Evolutionary conservation across 2,329 filamentous ascomycete species (phyloP).

Genomic region (Colletotrichum chlorophyti): DNA sequence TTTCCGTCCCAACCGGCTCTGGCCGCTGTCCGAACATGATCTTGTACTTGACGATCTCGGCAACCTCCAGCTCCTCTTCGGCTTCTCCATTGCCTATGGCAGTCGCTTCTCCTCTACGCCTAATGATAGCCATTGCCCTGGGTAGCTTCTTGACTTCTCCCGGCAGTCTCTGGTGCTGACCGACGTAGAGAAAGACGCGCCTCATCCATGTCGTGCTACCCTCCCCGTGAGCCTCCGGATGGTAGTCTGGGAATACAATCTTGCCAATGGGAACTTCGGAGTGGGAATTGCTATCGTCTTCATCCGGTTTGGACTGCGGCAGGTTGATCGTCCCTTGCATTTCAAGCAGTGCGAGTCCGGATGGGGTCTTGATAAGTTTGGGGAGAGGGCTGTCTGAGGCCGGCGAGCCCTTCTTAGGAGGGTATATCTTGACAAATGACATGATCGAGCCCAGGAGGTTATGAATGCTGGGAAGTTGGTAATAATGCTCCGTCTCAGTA

Average conservation of each 20-base stretch:
- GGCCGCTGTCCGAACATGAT: slow-evolving; percentile 84
- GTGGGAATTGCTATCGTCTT: slow-evolving; percentile 33
- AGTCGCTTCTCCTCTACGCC: slow-evolving; percentile 53
- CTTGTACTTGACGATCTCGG: slow-evolving; percentile 88
- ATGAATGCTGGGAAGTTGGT: not conserved
- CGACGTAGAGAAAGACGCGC: slow-evolving; percentile 85
- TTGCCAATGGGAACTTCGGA: slow-evolving; percentile 67
- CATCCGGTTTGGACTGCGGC: slow-evolving; percentile 50
- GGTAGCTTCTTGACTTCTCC: slow-evolving; percentile 90
- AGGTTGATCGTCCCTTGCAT: slow-evolving; percentile 91
- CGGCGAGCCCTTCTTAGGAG: slow-evolving; percentile 34
- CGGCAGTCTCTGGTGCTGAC: slow-evolving; percentile 84
- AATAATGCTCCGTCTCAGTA: no score
- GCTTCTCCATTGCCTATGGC: slow-evolving; percentile 44
- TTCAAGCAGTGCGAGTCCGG: slow-evolving; percentile 88
- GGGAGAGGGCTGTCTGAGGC: slow-evolving; percentile 68
- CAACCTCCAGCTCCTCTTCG: slow-evolving; percentile 73
- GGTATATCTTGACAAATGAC: slow-evolving; percentile 51
- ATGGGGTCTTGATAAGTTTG: slow-evolving; percentile 83
- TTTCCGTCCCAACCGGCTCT: slow-evolving; percentile 74
- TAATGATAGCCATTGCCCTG: slow-evolving; percentile 80
- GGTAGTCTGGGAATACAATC: slow-evolving; percentile 80
- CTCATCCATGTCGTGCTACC: slow-evolving; percentile 84
- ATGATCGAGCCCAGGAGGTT: slow-evolving; percentile 32
- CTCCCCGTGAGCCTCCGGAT: slow-evolving; percentile 52